phyloP scores from a whole-genome alignment of 2,329 filamentous ascomycete genomes.

The Aspergillus unguis region DNA sequence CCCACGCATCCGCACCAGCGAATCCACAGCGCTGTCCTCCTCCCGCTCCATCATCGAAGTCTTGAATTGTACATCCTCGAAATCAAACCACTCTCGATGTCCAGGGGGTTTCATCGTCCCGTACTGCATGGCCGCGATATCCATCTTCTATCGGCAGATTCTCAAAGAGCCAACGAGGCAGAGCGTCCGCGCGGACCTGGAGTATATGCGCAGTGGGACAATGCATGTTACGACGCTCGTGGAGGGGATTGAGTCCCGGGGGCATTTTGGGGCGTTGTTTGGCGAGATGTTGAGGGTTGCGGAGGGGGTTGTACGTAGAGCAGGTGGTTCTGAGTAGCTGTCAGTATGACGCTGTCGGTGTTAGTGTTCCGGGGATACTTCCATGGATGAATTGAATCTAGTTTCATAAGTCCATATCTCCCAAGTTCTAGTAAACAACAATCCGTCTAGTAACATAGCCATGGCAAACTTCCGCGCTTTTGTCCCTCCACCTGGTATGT shows the following conservation, averaged over 20 bases:
- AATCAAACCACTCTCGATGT: background rate
- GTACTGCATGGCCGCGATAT: constrained; percentile 3
- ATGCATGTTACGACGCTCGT: background rate
- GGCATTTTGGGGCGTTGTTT: background rate
- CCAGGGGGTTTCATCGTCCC: background rate
- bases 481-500: background rate
- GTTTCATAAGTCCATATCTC: background rate
- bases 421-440: background rate
- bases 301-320: background rate
- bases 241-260: background rate
- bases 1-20: background rate
- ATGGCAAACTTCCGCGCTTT: background rate
- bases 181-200: background rate
- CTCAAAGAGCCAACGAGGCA: background rate
- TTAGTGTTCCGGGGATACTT: too few species aligned
- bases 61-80: background rate
- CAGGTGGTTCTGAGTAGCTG: too few species aligned
- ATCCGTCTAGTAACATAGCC: background rate
- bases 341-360: too few species aligned
- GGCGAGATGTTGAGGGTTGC: constrained; percentile 1
- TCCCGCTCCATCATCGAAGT: background rate
- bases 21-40: background rate
- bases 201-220: constrained; percentile 1
- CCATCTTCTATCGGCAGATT: background rate
- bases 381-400: background rate